Conservation (phyloP, 1,139 yeast genomes). For the Candida anutae region DNA sequence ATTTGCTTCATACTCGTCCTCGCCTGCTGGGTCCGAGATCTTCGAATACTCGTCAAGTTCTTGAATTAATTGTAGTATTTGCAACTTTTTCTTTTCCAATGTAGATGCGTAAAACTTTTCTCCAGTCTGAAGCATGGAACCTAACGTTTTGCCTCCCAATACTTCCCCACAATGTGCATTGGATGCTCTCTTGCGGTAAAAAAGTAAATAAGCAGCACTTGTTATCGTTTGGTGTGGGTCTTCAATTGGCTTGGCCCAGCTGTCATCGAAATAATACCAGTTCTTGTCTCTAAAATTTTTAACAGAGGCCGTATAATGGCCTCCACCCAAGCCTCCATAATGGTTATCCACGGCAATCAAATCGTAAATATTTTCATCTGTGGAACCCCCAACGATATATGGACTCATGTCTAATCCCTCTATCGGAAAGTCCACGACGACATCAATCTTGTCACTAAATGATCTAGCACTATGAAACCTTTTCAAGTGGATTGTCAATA, state of each 20-base stretch:
- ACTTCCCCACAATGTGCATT: conserved; percentile 6
- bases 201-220: conserved; percentile 81
- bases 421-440: conserved; percentile 80
- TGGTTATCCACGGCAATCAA: conserved; percentile 92
- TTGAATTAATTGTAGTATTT: conserved; percentile 14
- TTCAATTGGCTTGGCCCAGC: conserved; percentile 54
- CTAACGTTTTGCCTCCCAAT: conserved; percentile 31
- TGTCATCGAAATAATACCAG: conserved; percentile 92
- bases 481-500: conserved; percentile 81
- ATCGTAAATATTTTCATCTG: conserved; percentile 53
- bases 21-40: conserved; percentile 2
- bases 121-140: conserved; percentile 7
- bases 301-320: conserved; percentile 90
- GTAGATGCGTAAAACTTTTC: conserved; percentile 6
- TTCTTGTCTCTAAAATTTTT: conserved; percentile 67
- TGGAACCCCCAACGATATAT: conserved; percentile 34
- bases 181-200: conserved; percentile 57
- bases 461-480: conserved; percentile 82
- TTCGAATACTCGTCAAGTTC: conserved; percentile 13
- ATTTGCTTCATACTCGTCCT: conserved; percentile 4
- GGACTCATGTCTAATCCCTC: conserved; percentile 67
- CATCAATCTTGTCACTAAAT: conserved; percentile 84
- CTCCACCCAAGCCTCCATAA: conserved; percentile 95
- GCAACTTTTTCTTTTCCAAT: conserved; percentile 6
- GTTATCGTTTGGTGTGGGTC: conserved; percentile 59